A percentile compares a stretch with the other conserved stretches of the same genome.
These are phyloP conservation scores for Cladosporium halotolerans DNA, from an alignment of 2,329 filamentous ascomycete species.

Conservation along the genomic window DNA sequence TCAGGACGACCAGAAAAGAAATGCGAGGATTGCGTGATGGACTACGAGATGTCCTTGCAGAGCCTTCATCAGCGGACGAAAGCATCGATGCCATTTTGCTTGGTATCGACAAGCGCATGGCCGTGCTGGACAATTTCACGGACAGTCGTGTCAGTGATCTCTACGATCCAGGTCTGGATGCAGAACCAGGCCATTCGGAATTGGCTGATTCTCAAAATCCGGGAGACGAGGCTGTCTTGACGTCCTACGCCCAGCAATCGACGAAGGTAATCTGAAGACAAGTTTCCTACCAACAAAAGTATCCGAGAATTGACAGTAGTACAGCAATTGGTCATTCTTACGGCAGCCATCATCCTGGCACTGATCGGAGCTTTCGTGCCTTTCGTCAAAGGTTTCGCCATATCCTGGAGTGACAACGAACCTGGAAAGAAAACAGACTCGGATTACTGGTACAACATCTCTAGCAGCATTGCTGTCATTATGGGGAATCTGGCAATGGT, in stretches of 20 bases:
- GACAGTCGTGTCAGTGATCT: neutral
- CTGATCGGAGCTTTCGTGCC: neutral
- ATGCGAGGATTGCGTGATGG: neutral
- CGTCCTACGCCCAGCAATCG: neutral
- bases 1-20: neutral
- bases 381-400: neutral
- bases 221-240: neutral
- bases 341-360: neutral
- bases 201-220: neutral
- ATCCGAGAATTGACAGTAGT: too few relatives aligned
- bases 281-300: too few relatives aligned
- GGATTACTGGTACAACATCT: slow-evolving; percentile 7
- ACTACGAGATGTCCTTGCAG: neutral
- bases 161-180: neutral
- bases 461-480: neutral
- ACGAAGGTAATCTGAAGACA: neutral
- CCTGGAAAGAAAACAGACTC: neutral
- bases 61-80: neutral
- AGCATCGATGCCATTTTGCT: neutral
- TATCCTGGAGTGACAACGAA: neutral
- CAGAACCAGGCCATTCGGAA: neutral
- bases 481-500: slow-evolving; percentile 1
- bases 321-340: neutral
- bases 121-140: neutral
- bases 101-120: neutral